phyloP scores from a whole-genome alignment of 345 rosid genomes.

The Heritiera littoralis region DNA sequence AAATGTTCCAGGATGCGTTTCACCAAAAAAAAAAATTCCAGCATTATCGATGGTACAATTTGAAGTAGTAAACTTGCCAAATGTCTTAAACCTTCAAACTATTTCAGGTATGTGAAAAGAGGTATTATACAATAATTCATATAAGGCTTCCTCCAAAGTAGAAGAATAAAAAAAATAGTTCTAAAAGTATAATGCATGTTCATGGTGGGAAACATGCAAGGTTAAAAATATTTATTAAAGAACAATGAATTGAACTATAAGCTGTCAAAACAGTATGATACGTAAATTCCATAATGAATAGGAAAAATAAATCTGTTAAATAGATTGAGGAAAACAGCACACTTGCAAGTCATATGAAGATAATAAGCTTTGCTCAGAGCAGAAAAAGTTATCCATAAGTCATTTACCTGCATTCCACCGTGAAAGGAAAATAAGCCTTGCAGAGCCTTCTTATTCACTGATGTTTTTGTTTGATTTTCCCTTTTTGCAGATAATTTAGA shows the following conservation, averaged over 20 bases:
- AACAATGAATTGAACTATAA: neutral
- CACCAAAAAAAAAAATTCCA: neutral
- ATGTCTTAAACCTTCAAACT: neutral
- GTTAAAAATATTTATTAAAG: neutral
- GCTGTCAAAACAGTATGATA: neutral
- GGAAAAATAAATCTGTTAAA: neutral
- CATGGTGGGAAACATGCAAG: neutral
- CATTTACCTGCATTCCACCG: slow-evolving; percentile 91
- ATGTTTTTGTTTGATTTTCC: slow-evolving; percentile 44
- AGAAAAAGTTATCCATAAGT: neutral
- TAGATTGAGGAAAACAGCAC: neutral
- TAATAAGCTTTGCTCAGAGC: neutral
- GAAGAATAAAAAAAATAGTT: neutral
- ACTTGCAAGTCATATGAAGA: neutral
- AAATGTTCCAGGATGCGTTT: neutral
- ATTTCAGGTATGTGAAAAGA: neutral
- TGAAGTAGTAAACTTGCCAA: neutral
- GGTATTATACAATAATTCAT: neutral
- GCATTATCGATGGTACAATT: neutral
- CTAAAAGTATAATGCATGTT: neutral
- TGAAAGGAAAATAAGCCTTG: slow-evolving; percentile 85
- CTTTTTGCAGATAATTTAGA: slow-evolving; percentile 52
- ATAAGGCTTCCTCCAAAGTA: neutral
- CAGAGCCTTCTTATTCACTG: slow-evolving; percentile 43
- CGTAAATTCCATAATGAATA: neutral